phyloP scores from a whole-genome alignment of 306 rosid species.

The Inga oerstediana region DNA sequence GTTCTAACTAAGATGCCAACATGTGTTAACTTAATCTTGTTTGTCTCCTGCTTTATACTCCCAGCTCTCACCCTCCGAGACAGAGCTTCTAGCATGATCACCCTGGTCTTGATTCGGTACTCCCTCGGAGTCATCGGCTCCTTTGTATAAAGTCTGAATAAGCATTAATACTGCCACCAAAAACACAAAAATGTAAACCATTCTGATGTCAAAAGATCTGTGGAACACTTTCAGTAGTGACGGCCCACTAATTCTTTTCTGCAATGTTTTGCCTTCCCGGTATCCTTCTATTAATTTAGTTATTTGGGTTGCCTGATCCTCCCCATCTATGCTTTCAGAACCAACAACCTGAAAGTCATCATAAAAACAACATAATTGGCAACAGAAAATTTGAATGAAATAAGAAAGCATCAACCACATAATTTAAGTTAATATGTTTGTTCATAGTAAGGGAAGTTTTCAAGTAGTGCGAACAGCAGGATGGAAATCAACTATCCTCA shows the following conservation, averaged over 20 bases:
- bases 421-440: conserved; percentile 7
- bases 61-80: conserved; percentile 48
- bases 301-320: conserved; percentile 76
- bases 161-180: conserved; percentile 59
- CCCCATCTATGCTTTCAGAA: conserved; percentile 68
- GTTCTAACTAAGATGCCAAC: conserved; percentile 18
- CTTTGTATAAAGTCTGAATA: conserved; percentile 50
- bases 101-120: conserved; percentile 49
- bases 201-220: conserved; percentile 61
- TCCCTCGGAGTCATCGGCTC: conserved; percentile 50
- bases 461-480: background rate
- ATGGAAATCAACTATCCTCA: conserved; percentile 1
- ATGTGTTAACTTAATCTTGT: conserved; percentile 59
- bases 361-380: background rate
- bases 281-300: conserved; percentile 78
- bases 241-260: conserved; percentile 54
- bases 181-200: conserved; percentile 68
- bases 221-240: conserved; percentile 48
- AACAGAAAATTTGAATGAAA: conserved; percentile 1
- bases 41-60: conserved; percentile 72
- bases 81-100: conserved; percentile 46
- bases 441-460: background rate
- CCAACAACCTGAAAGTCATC: conserved; percentile 63
- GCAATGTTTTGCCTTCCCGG: conserved; percentile 70
- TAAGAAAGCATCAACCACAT: conserved; percentile 17